Evolutionary conservation across 1,139 yeast species (phyloP), one percentile per base, ranked within the genome.

Genomic region (Taphrina communis): DNA sequence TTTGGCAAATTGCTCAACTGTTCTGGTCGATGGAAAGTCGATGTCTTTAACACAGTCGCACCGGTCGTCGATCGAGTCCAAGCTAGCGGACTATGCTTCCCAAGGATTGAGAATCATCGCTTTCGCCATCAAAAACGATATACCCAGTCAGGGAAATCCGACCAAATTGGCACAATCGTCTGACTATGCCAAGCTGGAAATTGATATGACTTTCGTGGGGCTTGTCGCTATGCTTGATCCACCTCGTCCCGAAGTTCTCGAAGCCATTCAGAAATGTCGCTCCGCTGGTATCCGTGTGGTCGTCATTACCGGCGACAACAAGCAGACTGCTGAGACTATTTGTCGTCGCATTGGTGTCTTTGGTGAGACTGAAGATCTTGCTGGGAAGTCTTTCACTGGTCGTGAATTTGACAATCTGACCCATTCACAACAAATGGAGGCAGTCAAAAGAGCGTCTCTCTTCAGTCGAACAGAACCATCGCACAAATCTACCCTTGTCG

Each of bases 401-500:
- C 76, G 78, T 62, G 84, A 84, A 59, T 82, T 84, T 70, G 83
- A 81, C 71, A 68, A 69, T 12, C 56, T 77, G 63, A 51, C 73
- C 17, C 72, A 71, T 5, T 70, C 68, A 9, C 76, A 75, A 44
- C 69, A 74, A 48, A 68, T 69, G 11, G 70, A 70, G 35, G 74
- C 74, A 19, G 76, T 75, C 36, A 69, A 70, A 44, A 71, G 69
- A 6, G 77, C 77, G 67, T 80, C 75, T 78, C 76, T 75, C 75
- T 78, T 84, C 74, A 84, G 86, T 21, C 79, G 86, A 69, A 85
- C 85, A 72, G 86, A 85, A 55, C 86, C 87, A n/a, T 77, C 78
- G 63, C 85, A 85, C 68, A 84, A 84, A 76, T 82, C 81, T 7
- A 72, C 83, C 60, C 80, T 84, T 76, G 85, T 84, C 55, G 84